phyloP scores from a whole-genome alignment of 2,329 filamentous ascomycete genomes.

The Colletotrichum caudatum region DNA sequence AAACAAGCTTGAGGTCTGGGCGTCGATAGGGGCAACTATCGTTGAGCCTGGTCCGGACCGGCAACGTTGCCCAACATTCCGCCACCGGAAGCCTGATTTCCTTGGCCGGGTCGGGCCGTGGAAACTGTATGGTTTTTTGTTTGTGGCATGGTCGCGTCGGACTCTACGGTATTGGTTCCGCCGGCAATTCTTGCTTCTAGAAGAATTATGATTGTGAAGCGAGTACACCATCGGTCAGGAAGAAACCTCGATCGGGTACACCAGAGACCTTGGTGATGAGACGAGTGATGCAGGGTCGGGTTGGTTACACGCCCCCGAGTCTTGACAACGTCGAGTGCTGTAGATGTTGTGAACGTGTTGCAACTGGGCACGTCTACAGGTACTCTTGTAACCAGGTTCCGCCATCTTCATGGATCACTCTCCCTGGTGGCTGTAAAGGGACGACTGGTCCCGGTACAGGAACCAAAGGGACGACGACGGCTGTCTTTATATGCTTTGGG shows the following conservation, averaged over 20 bases:
- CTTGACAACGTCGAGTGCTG: not conserved
- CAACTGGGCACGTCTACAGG: not conserved
- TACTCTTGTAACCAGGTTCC: not conserved
- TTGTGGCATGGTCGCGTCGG: not conserved
- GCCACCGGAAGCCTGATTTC: not conserved
- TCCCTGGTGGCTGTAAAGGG: not conserved
- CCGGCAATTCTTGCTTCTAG: not conserved
- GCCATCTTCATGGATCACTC: not conserved
- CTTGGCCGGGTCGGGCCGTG: conserved; percentile 2
- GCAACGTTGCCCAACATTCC: conserved; percentile 9
- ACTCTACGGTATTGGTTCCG: not conserved
- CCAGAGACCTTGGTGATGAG: not conserved
- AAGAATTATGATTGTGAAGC: too few species aligned
- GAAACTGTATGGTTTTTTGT: not conserved
- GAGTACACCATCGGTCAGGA: not conserved
- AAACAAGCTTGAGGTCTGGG: conserved; percentile 1
- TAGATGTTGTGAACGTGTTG: not conserved
- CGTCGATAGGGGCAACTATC: not conserved
- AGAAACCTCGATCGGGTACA: not conserved
- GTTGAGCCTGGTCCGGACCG: conserved; percentile 4
- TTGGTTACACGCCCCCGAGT: too few species aligned
- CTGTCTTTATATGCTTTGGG: not conserved
- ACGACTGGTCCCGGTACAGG: not conserved
- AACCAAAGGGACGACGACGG: not conserved
- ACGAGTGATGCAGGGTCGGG: not conserved